phyloP scores from a whole-genome alignment of 2,329 filamentous ascomycete species.

The Fusarium paranaense region DNA sequence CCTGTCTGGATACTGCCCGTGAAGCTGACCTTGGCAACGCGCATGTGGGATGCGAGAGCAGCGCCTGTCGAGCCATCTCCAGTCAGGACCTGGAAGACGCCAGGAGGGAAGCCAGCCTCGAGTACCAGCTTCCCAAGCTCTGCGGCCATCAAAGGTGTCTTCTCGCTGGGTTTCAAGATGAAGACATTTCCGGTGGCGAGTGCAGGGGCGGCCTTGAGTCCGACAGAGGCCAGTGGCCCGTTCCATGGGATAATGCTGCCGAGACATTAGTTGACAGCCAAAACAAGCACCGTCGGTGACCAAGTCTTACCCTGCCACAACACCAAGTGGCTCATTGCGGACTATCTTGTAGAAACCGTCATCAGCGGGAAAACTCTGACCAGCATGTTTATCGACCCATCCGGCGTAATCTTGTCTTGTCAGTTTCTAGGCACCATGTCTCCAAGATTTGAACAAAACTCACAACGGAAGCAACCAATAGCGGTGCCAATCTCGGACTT shows the following conservation, averaged over 20 bases:
- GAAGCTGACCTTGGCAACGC: conserved; percentile 70
- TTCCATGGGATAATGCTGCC: conserved; percentile 55
- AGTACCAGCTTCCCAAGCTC: conserved; percentile 51
- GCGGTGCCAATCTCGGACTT: conserved; percentile 52
- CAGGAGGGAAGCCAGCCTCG: conserved; percentile 57
- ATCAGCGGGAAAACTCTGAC: conserved; percentile 41
- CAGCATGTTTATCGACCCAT: conserved; percentile 40
- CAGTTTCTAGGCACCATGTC: conserved; percentile 24
- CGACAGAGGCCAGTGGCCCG: conserved; percentile 45
- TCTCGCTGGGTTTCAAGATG: conserved; percentile 59
- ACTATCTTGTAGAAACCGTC: conserved; percentile 33
- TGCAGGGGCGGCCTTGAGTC: conserved; percentile 55
- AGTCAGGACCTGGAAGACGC: conserved; percentile 55
- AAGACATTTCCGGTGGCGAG: conserved; percentile 58
- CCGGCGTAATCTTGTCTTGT: conserved; percentile 46
- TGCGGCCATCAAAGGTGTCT: conserved; percentile 50
- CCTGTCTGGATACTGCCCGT: conserved; percentile 78
- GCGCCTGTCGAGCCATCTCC: conserved; percentile 29
- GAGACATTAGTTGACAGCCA: background rate
- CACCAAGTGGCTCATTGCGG: conserved; percentile 44
- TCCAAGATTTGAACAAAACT: background rate
- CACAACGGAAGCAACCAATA: background rate
- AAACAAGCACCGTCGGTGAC: too few relatives aligned
- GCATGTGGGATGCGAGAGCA: conserved; percentile 27
- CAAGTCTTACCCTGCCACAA: conserved; percentile 10